These are phyloP conservation scores for Rhodotorula glutinis DNA, from an alignment of 1,284 basidiomycete genomes.

Conservation along the genomic window DNA sequence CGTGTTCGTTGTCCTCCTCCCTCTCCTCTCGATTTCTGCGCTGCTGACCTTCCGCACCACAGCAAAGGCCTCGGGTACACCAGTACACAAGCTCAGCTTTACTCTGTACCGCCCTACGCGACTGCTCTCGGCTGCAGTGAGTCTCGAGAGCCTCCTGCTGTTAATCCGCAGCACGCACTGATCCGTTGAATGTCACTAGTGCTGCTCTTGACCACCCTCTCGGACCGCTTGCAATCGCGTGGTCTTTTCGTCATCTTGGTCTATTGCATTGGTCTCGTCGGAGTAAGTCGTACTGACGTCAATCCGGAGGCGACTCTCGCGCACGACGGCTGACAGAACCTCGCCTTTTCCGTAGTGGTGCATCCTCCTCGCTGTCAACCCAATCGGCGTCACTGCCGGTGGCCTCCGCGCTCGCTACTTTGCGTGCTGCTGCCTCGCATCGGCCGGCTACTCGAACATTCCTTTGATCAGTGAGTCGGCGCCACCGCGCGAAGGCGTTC, in stretches of 20 bases:
- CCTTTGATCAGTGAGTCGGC: background rate
- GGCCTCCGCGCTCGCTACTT: conserved; percentile 50
- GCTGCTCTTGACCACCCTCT: conserved; percentile 61
- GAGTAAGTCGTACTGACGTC: conserved; percentile 13
- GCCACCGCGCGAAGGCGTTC: background rate
- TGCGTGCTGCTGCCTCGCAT: conserved; percentile 26
- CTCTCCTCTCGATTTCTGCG: background rate
- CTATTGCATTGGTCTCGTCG: conserved; percentile 50
- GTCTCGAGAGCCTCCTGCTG: background rate
- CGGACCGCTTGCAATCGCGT: conserved; percentile 69
- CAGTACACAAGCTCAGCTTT: conserved; percentile 57
- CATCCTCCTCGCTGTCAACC: conserved; percentile 47
- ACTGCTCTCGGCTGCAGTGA: conserved; percentile 22
- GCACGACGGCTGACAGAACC: too few relatives aligned
- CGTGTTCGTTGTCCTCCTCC: conserved; percentile 46
- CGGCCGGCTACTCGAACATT: background rate
- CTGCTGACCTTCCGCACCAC: conserved; percentile 50
- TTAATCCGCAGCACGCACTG: background rate
- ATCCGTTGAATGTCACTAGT: conserved; percentile 52
- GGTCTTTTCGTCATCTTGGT: conserved; percentile 54
- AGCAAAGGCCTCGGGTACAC: conserved; percentile 54
- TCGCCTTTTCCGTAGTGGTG: conserved; percentile 48
- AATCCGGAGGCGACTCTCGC: too few relatives aligned
- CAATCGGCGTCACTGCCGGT: conserved; percentile 39
- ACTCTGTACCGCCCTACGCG: conserved; percentile 61